Base-by-base conservation (phyloP, 306 rosid genomes). In the Morella rubra region DNA sequence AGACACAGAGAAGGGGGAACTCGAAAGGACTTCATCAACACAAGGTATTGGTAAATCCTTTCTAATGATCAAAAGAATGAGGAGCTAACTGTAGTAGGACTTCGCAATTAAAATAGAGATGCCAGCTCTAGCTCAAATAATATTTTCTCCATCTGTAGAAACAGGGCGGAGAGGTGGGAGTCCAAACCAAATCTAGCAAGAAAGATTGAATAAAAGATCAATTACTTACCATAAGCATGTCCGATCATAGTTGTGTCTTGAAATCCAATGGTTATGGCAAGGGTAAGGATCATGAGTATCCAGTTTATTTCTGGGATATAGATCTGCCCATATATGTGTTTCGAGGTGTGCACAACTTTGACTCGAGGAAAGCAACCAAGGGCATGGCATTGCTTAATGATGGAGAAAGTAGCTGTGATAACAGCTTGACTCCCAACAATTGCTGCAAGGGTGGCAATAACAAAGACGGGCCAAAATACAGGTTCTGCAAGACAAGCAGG, bases 381-480 rank as follows among this genome's bases (percentile, higher is more conserved):
- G 71, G 93, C 93, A 84, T 92, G 93, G 60, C 96, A 92, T 79
- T 92, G 96, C 82, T 92, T 92, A 80, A 92, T 69, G 73, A 90
- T 92, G 72, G 97, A 92, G 86, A 90, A 92, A 76, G 97, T 92
- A 49, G 93, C 97, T 66, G 92, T 87, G 69, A 92, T 92, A 73
- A 92, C 92, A 79, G 97, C 96, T 81, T 92, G 97, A 80, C 97
- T 92, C 82, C 96, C 97, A 81, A 92, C 97, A 78, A 92, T 90
- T 62, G 97, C 81, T 37, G 97, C 97, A 20, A 92, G 92, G 49
- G 96, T 92, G 75, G 91, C 93, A 54, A 89, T 80, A 77, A 92
- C 83, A 80, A 92, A 89, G 79, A 92, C 87, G 46, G 97, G 96
- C 97, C 96, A 92, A 86, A 83, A 92, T 19, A 89, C 90, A 78